phyloP scores from a whole-genome alignment of 2,329 filamentous ascomycete genomes.

The Trichoderma guizhouense region DNA sequence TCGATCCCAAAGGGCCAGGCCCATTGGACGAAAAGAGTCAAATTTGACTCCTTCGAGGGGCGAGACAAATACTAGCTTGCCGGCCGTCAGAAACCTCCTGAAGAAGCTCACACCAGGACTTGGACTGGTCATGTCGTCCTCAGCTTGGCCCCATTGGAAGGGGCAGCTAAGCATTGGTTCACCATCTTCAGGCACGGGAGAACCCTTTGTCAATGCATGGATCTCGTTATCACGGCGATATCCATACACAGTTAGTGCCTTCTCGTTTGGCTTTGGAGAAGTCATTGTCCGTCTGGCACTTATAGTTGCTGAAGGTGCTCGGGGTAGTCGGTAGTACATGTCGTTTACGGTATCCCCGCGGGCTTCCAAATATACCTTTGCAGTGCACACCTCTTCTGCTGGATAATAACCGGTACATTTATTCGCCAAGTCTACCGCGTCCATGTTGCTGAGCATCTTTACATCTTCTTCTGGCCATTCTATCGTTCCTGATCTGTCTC shows the following conservation, averaged over 20 bases:
- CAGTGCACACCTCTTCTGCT: not conserved
- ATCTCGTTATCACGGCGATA: not conserved
- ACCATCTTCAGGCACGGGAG: not conserved
- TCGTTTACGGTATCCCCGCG: not conserved
- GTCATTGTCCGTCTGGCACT: not conserved
- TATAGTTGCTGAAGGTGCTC: not conserved
- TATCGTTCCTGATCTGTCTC: not conserved
- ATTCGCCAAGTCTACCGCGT: not conserved
- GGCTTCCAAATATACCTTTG: not conserved
- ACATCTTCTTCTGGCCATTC: constrained; percentile 15
- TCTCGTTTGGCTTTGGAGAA: not conserved
- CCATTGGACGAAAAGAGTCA: constrained; percentile 21
- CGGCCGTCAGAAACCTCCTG: not conserved
- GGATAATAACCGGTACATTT: not conserved
- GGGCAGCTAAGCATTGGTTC: not conserved
- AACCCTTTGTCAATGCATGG: not conserved
- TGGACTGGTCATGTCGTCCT: rapidly evolving
- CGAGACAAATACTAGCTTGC: not conserved
- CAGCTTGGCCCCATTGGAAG: not conserved
- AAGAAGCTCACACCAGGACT: not conserved
- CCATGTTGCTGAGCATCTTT: not conserved
- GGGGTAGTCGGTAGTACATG: not conserved
- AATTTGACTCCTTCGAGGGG: constrained; percentile 4
- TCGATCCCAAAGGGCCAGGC: constrained; percentile 23
- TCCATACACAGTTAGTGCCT: not conserved